Base-by-base conservation (phyloP, 176 grass and related monocot genomes). In the sorghum (Sorghum bicolor) region DNA sequence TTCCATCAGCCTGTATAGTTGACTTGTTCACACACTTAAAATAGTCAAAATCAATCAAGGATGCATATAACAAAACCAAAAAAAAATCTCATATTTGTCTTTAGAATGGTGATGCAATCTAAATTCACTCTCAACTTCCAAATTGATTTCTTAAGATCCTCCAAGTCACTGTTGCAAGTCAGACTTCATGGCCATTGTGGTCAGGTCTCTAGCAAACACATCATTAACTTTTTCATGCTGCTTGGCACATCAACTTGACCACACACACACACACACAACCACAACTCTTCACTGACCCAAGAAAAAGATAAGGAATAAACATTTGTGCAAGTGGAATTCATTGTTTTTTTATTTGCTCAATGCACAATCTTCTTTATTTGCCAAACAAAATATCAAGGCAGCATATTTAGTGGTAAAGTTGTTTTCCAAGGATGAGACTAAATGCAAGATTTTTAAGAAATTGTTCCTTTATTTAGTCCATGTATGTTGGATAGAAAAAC, bases 31-130 rank as follows among this genome's bases (percentile, higher is more conserved):
- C 45, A 66, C 39, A 80, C n/a, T 31, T 64, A 22, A 50, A 50
- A 79, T 61, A 82, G 36, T 22, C 15, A 84, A 28, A 30, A 70
- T 78, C 47, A 30, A 70, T 78, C 47, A 77, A 77, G 34, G 33
- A 88, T 70, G 64, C 20, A 17, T 71, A 26, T 30, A 72, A 74
- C 31, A 64, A 74, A 74, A 45, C 65, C 22, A 52, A 74, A 52
- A 28, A n/a, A 48, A 32, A 28, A 57, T 19, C 1, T 17, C 14
- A 74, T 31, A 17, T 16, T 67, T 15, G 41, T 40, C 36, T 22
- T 17, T 47, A 8, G 24, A 75, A 20, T n/a, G 20, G 29, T 53
- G 45, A 20, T 32, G 28, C 28, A 22, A 30, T 53, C 71, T 74
- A 75, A 22, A 24, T 57, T 24, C 47, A 75, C 30, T 33, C 30